Conservation (phyloP, 768 basidiomycete genomes). For the Leucosporidium creatinivorum region DNA sequence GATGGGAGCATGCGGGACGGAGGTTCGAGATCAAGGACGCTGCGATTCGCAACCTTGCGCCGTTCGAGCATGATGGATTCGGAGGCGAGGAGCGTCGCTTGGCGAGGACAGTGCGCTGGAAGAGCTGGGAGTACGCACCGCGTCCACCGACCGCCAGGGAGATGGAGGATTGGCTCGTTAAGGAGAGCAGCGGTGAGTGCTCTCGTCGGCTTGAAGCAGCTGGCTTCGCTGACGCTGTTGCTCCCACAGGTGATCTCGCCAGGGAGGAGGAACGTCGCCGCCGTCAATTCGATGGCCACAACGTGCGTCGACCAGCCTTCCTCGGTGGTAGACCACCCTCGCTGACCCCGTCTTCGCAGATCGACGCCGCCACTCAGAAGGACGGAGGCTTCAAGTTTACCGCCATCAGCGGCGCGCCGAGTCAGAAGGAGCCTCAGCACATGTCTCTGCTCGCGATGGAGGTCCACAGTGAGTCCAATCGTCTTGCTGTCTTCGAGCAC, state of each 20-base stretch:
- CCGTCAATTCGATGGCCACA: too few relatives aligned
- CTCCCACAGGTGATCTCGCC: too few relatives aligned
- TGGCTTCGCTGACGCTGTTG: too few relatives aligned
- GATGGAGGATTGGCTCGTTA: slow-evolving; percentile 6
- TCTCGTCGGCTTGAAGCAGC: too few relatives aligned
- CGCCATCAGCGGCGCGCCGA: slow-evolving; percentile 41
- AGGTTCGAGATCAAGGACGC: slow-evolving; percentile 64
- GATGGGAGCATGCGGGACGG: slow-evolving; percentile 67
- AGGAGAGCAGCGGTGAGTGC: background rate
- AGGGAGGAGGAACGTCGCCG: too few relatives aligned
- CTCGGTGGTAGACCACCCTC: background rate
- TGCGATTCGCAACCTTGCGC: slow-evolving; percentile 53
- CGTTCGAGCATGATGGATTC: slow-evolving; percentile 45
- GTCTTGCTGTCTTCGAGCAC: background rate
- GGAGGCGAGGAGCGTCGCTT: background rate
- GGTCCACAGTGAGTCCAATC: slow-evolving; percentile 59
- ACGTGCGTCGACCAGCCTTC: too few relatives aligned
- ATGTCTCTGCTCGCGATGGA: slow-evolving; percentile 80
- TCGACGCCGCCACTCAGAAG: slow-evolving; percentile 73
- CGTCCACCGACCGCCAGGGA: slow-evolving; percentile 15
- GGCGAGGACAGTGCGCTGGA: too few relatives aligned
- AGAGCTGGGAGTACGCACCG: slow-evolving; percentile 27
- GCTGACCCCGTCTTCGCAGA: slow-evolving; percentile 41
- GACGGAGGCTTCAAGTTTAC: slow-evolving; percentile 61
- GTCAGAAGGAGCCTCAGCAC: slow-evolving; percentile 54